Evolutionary conservation across 1,284 basidiomycete genomes (phyloP).

Genomic region (Grifola frondosa): DNA sequence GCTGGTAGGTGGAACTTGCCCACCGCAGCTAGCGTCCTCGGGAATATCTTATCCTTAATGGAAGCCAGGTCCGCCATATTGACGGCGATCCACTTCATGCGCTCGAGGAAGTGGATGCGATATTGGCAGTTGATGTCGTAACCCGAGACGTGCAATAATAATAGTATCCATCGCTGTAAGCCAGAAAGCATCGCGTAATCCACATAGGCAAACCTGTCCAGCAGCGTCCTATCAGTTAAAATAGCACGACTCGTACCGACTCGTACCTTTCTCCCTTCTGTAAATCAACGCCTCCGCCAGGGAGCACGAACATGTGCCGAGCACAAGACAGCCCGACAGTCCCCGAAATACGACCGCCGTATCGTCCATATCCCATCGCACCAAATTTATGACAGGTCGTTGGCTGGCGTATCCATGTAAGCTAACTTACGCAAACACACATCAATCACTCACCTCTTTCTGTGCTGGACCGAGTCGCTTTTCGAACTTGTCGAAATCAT

Average conservation of each 20-base stretch:
- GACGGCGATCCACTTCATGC: background rate
- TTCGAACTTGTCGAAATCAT: slow-evolving; percentile 6
- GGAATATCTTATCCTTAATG: background rate
- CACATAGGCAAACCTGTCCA: too few relatives aligned
- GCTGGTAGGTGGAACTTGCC: slow-evolving; percentile 7
- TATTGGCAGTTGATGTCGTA: slow-evolving; percentile 13
- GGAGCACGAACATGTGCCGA: slow-evolving; percentile 6
- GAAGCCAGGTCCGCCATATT: background rate
- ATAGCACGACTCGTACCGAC: too few relatives aligned
- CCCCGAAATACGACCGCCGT: slow-evolving; percentile 1
- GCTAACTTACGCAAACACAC: too few relatives aligned
- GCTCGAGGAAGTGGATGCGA: background rate
- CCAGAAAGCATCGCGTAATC: slow-evolving; percentile 7
- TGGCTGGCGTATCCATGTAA: background rate
- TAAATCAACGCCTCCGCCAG: slow-evolving; percentile 1
- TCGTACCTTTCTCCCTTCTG: slow-evolving; percentile 1
- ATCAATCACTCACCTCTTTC: slow-evolving; percentile 6
- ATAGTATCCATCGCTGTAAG: background rate
- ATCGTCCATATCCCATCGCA: slow-evolving; percentile 3
- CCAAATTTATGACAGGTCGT: slow-evolving; percentile 6
- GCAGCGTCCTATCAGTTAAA: too few relatives aligned
- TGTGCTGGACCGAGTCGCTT: background rate
- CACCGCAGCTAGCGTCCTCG: background rate
- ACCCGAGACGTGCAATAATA: background rate
- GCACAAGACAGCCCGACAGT: slow-evolving; percentile 2